Percentiles rank a stretch among this genome's conserved stretches.
Conservation (phyloP, 495 filamentous ascomycete genomes). For the Penicillium silybi region DNA sequence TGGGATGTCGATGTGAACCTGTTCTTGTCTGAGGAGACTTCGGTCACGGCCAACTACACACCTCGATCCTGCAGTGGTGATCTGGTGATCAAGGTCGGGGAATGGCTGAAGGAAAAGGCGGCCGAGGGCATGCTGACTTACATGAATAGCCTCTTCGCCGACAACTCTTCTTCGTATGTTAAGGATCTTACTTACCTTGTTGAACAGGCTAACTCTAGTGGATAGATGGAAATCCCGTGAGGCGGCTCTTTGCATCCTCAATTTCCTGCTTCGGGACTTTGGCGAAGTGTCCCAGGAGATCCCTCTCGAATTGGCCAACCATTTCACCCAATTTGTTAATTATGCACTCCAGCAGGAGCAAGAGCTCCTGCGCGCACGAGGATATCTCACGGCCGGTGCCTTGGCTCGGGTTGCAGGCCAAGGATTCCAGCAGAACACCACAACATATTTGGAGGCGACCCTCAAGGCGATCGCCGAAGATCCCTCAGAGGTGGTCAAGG, state of each 20-base stretch:
- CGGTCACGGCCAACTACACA: constrained; percentile 94
- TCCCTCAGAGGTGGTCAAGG: constrained; percentile 80
- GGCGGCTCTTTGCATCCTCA: constrained; percentile 77
- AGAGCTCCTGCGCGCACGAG: constrained; percentile 74
- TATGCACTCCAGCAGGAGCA: constrained; percentile 67
- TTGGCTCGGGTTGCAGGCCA: constrained; percentile 58
- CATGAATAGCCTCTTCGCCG: constrained; percentile 63
- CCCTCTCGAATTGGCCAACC: constrained; percentile 58
- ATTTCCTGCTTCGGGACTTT: constrained; percentile 75
- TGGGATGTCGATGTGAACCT: constrained; percentile 97
- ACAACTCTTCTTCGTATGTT: constrained; percentile 51
- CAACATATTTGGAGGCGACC: constrained; percentile 67
- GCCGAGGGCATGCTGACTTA: constrained; percentile 71
- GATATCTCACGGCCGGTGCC: constrained; percentile 76
- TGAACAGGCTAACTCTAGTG: not conserved
- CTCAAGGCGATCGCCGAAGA: constrained; percentile 72
- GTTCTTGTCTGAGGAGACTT: constrained; percentile 91
- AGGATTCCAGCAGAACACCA: constrained; percentile 48
- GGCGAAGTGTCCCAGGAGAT: constrained; percentile 67
- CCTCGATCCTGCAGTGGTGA: constrained; percentile 88
- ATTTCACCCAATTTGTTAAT: constrained; percentile 72
- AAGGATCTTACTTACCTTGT: not conserved
- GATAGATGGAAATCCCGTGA: constrained; percentile 64
- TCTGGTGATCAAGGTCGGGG: constrained; percentile 85
- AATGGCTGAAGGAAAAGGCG: constrained; percentile 71